Evolutionary conservation across 176 grass and related monocot genomes (phyloP).

Genomic region (Oryza glaberrima): DNA sequence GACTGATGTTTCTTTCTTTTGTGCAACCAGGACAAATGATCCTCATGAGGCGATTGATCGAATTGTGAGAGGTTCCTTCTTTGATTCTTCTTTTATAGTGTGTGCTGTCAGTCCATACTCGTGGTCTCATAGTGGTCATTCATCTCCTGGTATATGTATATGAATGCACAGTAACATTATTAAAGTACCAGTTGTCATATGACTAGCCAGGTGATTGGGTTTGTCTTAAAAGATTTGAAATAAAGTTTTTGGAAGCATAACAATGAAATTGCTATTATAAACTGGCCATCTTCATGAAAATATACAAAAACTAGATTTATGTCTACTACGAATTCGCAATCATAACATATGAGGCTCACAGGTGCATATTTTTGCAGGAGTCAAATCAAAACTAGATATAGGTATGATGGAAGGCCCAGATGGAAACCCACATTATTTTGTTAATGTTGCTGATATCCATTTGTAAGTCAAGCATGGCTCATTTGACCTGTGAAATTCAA

Average conservation of each 20-base stretch:
- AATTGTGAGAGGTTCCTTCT: constrained; percentile 77
- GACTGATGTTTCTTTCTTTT: constrained; percentile 39
- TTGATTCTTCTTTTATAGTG: constrained; percentile 21
- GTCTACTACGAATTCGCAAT: constrained; percentile 6
- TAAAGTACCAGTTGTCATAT: background rate
- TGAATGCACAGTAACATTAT: background rate
- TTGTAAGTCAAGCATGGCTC: constrained; percentile 62
- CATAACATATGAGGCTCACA: constrained; percentile 35
- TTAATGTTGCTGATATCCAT: constrained; percentile 97
- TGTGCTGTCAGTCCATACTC: background rate
- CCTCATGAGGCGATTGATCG: constrained; percentile 78
- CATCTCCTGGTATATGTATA: constrained; percentile 2
- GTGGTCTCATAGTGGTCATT: background rate
- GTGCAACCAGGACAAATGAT: constrained; percentile 81
- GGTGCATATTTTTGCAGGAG: constrained; percentile 52
- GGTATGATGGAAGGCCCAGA: constrained; percentile 65
- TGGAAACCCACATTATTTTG: constrained; percentile 74
- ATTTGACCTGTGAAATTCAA: constrained; percentile 22
- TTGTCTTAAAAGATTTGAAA: background rate
- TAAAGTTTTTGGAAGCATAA: background rate
- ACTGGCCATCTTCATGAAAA: background rate
- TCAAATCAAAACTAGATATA: constrained; percentile 89
- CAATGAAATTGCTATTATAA: background rate
- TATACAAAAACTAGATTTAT: constrained; percentile 2
- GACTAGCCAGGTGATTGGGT: background rate